Base-by-base conservation (phyloP, 306 rosid species). In the Styphnolobium japonicum region DNA sequence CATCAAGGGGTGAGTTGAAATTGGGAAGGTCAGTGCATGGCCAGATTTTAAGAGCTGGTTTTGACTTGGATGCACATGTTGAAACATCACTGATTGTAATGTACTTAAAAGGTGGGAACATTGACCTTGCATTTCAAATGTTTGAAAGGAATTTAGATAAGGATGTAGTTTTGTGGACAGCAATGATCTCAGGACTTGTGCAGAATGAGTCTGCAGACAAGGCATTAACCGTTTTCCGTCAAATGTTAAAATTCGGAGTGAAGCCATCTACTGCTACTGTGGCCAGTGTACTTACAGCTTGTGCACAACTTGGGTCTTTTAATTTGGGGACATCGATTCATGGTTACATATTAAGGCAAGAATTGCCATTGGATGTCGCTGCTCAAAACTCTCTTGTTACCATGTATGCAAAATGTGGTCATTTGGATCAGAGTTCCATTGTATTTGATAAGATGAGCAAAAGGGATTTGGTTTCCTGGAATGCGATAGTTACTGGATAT, bases 401-500 rank as follows among this genome's bases (percentile, higher is more conserved):
- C 52, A 89, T 92, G 96, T 92, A 92, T 78, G 90, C 92, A 39
- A 90, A 90, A 73, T 92, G 93, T 66, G 86, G 88, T 45, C 89
- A 39, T 63, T 57, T 90, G 88, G 77, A 68, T 78, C 95, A 74
- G 43, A 81, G 96, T 80, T 82, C 64, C 42, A 75, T 78, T 43
- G 51, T 87, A 25, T 92, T 92, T 43, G 79, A 87, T 69, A 85
- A 56, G 70, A 89, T 90, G 88, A 56, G 43, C 51, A 58, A 71
- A 65, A 87, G 86, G 76, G 97, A 92, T 78, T 86, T 90, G 81
- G 93, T 92, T 80, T 87, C 95, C 49, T 92, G 97, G 95, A 92
- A 92, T 66, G 95, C 93, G 0, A 86, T 90, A 40, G 78, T 92
- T 51, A 78, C 85, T 55, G 95, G 90, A 40, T 89, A 87, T 78